A percentile compares a stretch with the other conserved stretches of the same genome.
These are phyloP conservation scores for Seminavis robusta DNA, from an alignment of 108 stramenopile species.

Conservation along the genomic window DNA sequence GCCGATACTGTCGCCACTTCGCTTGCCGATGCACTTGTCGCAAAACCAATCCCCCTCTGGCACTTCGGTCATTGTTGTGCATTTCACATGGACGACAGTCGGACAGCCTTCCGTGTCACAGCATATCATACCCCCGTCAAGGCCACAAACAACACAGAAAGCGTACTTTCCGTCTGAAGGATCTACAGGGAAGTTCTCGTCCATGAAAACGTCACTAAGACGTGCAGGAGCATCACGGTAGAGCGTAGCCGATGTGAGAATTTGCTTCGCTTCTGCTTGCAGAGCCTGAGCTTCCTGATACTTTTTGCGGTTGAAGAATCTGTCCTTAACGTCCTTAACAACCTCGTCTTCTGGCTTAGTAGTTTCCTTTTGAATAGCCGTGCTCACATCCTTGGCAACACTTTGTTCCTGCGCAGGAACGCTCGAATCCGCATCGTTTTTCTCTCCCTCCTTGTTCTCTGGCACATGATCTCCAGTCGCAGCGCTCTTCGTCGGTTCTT, in stretches of 20 bases:
- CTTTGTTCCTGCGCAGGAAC: no score
- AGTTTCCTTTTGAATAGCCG: no score
- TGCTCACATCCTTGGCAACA: no score
- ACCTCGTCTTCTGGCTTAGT: neutral
- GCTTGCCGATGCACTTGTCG: no score
- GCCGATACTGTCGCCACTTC: no score
- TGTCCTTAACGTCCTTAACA: neutral
- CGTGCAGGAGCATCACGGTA: conserved; percentile 3
- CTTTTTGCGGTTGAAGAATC: no score
- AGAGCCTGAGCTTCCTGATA: no score
- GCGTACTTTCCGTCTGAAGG: conserved; percentile 48
- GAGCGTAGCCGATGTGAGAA: neutral
- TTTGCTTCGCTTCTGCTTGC: neutral
- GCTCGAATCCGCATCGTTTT: no score
- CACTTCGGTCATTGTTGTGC: conserved; percentile 28
- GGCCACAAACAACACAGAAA: conserved; percentile 52
- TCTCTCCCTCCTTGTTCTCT: no score
- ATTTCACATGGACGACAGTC: conserved; percentile 48
- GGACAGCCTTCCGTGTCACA: conserved; percentile 65
- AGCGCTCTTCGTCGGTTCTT: no score
- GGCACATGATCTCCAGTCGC: no score
- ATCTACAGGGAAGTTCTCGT: conserved; percentile 37
- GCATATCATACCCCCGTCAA: conserved; percentile 50
- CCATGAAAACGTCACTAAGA: conserved; percentile 38
- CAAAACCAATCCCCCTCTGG: conserved; percentile 69